A percentile compares a stretch with the other conserved stretches of the same genome.
phyloP scores from a whole-genome alignment of 768 basidiomycete genomes.

The Trametes meyenii region DNA sequence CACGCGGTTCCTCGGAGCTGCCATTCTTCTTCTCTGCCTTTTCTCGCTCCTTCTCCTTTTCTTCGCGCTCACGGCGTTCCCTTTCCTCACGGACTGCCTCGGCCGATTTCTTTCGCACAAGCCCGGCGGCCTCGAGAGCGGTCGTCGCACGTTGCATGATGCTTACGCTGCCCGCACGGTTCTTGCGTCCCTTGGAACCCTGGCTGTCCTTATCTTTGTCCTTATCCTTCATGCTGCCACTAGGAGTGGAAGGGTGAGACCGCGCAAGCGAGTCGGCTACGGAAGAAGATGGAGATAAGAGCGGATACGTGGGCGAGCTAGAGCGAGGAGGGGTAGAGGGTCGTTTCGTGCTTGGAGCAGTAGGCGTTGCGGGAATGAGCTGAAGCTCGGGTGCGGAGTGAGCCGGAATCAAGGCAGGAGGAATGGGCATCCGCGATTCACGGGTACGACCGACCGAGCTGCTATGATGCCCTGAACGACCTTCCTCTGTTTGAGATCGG shows the following conservation, averaged over 20 bases:
- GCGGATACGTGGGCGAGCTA: constrained; percentile 39
- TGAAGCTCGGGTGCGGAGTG: constrained; percentile 63
- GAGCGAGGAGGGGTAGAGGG: constrained; percentile 57
- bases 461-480: not conserved
- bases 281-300: constrained; percentile 57
- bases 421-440: constrained; percentile 24
- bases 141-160: constrained; percentile 97
- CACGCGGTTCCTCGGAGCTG: constrained; percentile 60
- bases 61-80: constrained; percentile 59
- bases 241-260: constrained; percentile 74
- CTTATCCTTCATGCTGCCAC: constrained; percentile 59
- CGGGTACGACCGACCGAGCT: constrained; percentile 10
- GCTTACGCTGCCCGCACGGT: constrained; percentile 85
- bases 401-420: constrained; percentile 34
- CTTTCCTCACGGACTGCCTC: constrained; percentile 72
- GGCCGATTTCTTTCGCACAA: constrained; percentile 80
- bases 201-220: constrained; percentile 49
- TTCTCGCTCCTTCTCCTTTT: constrained; percentile 47
- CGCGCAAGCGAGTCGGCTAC: constrained; percentile 52
- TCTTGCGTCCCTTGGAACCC: constrained; percentile 58
- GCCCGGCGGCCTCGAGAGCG: constrained; percentile 80
- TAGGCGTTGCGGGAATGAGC: constrained; percentile 80
- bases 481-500: constrained; percentile 4
- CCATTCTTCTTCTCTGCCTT: constrained; percentile 45
- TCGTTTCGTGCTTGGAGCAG: constrained; percentile 41